phyloP scores from a whole-genome alignment of 164 flowering plant genomes.

The Stephania yunnanensis region DNA sequence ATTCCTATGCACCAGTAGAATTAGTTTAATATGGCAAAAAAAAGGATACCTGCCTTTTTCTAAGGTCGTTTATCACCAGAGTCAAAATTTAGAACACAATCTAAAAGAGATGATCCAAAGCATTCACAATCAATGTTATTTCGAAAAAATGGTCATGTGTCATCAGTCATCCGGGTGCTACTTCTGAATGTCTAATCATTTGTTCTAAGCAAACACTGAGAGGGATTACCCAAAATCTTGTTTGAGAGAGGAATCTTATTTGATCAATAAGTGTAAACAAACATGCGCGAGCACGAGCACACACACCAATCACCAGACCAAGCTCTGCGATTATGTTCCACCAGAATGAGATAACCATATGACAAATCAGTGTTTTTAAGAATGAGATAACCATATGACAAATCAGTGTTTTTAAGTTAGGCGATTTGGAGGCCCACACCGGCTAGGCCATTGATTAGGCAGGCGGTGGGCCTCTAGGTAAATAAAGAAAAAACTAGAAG shows the following conservation, averaged over 20 bases:
- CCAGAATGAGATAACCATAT: background rate
- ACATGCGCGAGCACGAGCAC: too few species aligned
- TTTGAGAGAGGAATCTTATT: background rate
- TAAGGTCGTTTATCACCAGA: background rate
- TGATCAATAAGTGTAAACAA: background rate
- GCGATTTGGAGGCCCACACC: too few species aligned
- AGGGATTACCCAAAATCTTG: background rate
- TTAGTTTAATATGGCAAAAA: background rate
- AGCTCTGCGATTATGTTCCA: background rate
- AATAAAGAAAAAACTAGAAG: too few species aligned
- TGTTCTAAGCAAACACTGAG: background rate
- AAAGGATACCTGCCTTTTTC: background rate
- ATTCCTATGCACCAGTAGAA: background rate
- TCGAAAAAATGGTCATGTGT: background rate
- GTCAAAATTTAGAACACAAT: background rate
- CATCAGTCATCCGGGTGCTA: background rate
- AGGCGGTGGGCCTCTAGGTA: too few species aligned
- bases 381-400: background rate
- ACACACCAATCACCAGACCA: background rate
- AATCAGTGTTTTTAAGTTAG: background rate
- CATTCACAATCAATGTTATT: background rate
- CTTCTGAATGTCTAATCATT: background rate
- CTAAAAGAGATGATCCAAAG: background rate
- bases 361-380: too few species aligned
- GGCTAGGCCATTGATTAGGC: too few species aligned